phyloP scores from a whole-genome alignment of 805 yeast genomes.

The Suhomyces xylopsoci region DNA sequence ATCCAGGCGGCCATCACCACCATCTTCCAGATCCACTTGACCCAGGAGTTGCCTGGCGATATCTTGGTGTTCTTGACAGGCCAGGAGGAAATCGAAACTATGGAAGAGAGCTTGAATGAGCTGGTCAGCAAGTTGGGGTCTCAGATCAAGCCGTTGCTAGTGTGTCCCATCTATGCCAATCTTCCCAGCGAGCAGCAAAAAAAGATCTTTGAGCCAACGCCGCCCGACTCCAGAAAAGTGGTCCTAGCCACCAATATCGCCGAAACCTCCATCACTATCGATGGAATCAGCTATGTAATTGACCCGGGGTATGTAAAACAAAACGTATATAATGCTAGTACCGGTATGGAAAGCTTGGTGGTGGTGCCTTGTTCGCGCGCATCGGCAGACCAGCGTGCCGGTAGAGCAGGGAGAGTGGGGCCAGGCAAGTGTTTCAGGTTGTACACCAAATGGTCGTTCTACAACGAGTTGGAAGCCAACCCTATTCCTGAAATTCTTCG shows the following conservation, averaged over 20 bases:
- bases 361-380: constrained; percentile 46
- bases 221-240: constrained; percentile 73
- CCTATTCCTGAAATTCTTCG: constrained; percentile 93
- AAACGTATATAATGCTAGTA: constrained; percentile 38
- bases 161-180: constrained; percentile 89
- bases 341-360: constrained; percentile 46
- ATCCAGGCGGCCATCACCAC: constrained; percentile 86
- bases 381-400: constrained; percentile 46
- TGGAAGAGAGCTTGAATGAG: constrained; percentile 70
- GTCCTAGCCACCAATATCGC: constrained; percentile 94
- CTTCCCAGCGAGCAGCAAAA: constrained; percentile 82
- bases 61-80: constrained; percentile 90
- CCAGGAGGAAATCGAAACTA: constrained; percentile 89
- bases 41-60: constrained; percentile 71
- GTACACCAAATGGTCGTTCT: constrained; percentile 79
- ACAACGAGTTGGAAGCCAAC: constrained; percentile 70
- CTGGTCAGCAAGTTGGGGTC: constrained; percentile 61
- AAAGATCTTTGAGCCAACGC: constrained; percentile 84
- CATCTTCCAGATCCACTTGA: constrained; percentile 77
- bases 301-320: constrained; percentile 48
- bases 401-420: constrained; percentile 48
- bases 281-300: constrained; percentile 41
- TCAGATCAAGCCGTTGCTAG: constrained; percentile 56
- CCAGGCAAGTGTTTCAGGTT: constrained; percentile 63
- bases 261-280: constrained; percentile 45